Evolutionary conservation across 139 green algal genomes (phyloP), one percentile per base, ranked within the genome.

Genomic region (Chlorella sp.): DNA sequence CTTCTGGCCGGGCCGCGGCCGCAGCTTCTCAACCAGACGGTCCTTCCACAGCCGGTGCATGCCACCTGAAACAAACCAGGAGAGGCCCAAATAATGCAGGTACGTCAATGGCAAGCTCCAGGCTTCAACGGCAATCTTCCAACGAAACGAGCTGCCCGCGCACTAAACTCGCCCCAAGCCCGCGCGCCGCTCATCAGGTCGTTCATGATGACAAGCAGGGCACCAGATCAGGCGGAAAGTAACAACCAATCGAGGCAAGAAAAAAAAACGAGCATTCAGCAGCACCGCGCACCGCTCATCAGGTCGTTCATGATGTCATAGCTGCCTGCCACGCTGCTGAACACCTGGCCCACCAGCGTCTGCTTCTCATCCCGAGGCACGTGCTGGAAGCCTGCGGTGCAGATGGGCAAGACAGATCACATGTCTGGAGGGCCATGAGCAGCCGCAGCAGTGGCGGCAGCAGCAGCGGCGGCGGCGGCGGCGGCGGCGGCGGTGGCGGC

Each of bases 281-380:
- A 32, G 71, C 39, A 25, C 36, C 36, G 17, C 74, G 4, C 76
- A 82, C 76, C 95, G 78, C 95, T 98, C 98, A 99, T 99, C 18
- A 99, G 84, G 89, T 99, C 98, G 78, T 99, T 99, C 98, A 99
- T 99, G 7, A 98, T 74, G 81, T 99, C 98, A 62, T 99, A 99
- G 15, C 87, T 95, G 11, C 85, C 81, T 0, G 97, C 96, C 55
- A 99, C 98, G 63, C 80, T 96, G 74, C 87, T 90, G 85, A 99
- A 99, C 13, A 99, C 96, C 38, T 95, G 83, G 1, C 91, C 90
- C 5, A 99, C 96, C 39, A 90, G 78, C 15, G 25, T 74, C 56
- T 86, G 47, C 76, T 90, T 90, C 28, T 94, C 81, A 13, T 87
- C 89, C 0, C 84, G 73, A 1, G 92, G 90, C 1, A 97, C 94